These are phyloP conservation scores for Ulmus americana DNA, from an alignment of 331 rosid genomes.

Conservation along the genomic window DNA sequence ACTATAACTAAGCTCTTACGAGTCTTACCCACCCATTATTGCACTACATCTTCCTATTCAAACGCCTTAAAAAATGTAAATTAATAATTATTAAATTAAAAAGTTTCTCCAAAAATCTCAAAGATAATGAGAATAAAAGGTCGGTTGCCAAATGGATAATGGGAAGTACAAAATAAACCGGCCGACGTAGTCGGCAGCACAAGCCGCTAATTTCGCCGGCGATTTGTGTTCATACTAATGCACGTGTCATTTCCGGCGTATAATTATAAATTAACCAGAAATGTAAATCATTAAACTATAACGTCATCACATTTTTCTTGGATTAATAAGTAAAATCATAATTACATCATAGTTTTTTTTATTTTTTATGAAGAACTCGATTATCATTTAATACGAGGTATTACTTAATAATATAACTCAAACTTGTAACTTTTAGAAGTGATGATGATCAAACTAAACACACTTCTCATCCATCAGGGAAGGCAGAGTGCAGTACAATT, in stretches of 20 bases:
- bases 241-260: conserved; percentile 3
- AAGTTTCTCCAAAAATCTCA: conserved; percentile 19
- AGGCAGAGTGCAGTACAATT: conserved; percentile 50
- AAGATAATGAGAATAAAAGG: conserved; percentile 24
- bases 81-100: not conserved
- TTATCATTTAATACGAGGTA: not conserved
- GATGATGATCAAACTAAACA: conserved; percentile 16
- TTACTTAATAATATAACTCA: not conserved
- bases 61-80: conserved; percentile 25
- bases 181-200: conserved; percentile 33
- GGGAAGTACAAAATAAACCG: conserved; percentile 9
- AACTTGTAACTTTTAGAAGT: conserved; percentile 25
- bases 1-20: not conserved
- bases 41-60: conserved; percentile 12
- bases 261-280: not conserved
- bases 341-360: conserved; percentile 2
- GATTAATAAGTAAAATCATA: conserved; percentile 1
- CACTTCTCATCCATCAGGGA: conserved; percentile 55
- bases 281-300: not conserved
- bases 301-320: conserved; percentile 5
- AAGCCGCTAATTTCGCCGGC: conserved; percentile 51
- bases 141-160: conserved; percentile 29
- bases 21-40: conserved; percentile 5
- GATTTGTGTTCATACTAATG: conserved; percentile 18
- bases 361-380: not conserved